Evolutionary conservation across 176 grass and related monocot genomes (phyloP), one percentile per base, ranked within the genome.

Genomic region (Thalia dealbata): DNA sequence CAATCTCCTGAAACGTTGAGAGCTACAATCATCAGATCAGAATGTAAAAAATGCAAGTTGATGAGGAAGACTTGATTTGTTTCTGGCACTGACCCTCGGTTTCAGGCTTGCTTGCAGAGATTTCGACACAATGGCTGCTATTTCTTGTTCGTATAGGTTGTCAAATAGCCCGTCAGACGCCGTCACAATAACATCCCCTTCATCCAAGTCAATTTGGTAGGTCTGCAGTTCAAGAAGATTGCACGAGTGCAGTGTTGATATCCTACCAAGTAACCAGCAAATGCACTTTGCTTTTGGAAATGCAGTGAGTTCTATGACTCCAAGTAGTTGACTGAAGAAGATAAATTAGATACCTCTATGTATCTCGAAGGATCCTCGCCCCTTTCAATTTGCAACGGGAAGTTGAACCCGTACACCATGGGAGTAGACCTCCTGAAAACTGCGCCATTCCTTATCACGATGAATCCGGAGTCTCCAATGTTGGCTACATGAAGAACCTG

Each of bases 381-480:
- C 76, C 87, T 93, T 61, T 99, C 95, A 44, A 99, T 99, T 79
- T 99, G 95, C 73, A 99, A 73, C 7, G 95, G 95, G 58, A 99
- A 99, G 86, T 99, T 99, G 71, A 99, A 99, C 61, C 95, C 95
- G 29, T 93, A 99, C 26, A 91, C 88, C 95, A 99, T 99, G 0
- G 95, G 85, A 4, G 80, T 99, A 50, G 95, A 91, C 76, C 82
- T 92, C 69, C 71, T 83, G 61, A 88, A 88, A 46, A 99, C 61
- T 38, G 76, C 60, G 29, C 87, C 87, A 73, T 93, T 88, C 80
- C 90, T 99, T 77, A 99, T 88, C 76, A 93, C 83, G 23, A 99
- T 23, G 50, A 99, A 93, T 76, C 90, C 95, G 54, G 95, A 99
- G 77, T 99, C 95, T 12, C 95, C 95, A 7, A 99, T 99, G 67